A percentile compares a stretch with the other conserved stretches of the same genome.
These are phyloP conservation scores for Piper longum DNA, from an alignment of 164 flowering plant genomes.

Conservation along the genomic window DNA sequence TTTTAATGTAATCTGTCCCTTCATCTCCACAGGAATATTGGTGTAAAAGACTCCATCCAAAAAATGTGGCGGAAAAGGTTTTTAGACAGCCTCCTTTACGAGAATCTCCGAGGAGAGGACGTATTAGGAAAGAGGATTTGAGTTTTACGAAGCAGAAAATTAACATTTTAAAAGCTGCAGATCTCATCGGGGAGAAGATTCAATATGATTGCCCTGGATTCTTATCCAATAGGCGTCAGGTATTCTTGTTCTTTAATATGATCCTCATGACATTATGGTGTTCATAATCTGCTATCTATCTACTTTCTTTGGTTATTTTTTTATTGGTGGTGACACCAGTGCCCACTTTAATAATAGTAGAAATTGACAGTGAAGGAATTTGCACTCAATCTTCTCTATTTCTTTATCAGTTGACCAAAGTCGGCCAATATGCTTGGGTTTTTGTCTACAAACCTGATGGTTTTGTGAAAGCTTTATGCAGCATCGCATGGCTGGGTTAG, in stretches of 20 bases:
- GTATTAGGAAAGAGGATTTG: conserved; percentile 61
- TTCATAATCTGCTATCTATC: background rate
- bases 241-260: conserved; percentile 7
- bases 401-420: background rate
- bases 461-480: conserved; percentile 18
- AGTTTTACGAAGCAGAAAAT: conserved; percentile 58
- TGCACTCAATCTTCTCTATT: background rate
- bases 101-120: conserved; percentile 58
- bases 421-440: background rate
- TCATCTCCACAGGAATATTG: conserved; percentile 65
- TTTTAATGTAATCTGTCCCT: background rate
- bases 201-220: conserved; percentile 88
- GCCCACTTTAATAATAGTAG: background rate
- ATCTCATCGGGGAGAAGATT: conserved; percentile 71
- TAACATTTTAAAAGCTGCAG: conserved; percentile 66
- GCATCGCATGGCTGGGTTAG: conserved; percentile 99
- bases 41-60: conserved; percentile 94
- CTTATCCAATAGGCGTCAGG: conserved; percentile 90
- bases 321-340: background rate
- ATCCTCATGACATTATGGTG: background rate
- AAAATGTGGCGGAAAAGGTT: conserved; percentile 88
- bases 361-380: background rate
- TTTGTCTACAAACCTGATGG: background rate
- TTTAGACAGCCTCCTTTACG: conserved; percentile 81
- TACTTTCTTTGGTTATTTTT: background rate